phyloP scores from a whole-genome alignment of 768 basidiomycete genomes.

The Mycena crocata region DNA sequence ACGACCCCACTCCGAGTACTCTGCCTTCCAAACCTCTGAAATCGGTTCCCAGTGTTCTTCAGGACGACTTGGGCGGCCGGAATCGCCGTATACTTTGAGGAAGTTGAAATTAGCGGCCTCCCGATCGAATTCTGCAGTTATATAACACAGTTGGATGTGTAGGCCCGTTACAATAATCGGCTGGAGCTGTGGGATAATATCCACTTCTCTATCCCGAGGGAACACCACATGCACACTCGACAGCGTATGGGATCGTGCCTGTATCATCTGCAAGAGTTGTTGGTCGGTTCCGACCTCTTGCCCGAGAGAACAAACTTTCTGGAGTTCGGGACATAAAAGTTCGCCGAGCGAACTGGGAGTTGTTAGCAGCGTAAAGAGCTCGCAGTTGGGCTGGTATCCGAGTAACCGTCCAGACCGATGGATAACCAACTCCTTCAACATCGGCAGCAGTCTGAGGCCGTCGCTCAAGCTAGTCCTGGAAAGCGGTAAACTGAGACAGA shows the following conservation, averaged over 20 bases:
- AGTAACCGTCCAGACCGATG: background rate
- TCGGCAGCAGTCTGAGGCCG: background rate
- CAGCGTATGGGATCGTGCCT: background rate
- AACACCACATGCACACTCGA: background rate
- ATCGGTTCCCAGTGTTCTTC: no score
- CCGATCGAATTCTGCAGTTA: no score
- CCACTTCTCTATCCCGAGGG: background rate
- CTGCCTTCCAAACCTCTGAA: no score
- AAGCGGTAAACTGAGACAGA: background rate
- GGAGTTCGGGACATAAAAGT: background rate
- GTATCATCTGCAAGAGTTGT: background rate
- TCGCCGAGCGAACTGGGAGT: background rate
- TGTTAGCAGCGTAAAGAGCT: background rate
- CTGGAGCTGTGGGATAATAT: background rate
- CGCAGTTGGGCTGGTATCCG: background rate
- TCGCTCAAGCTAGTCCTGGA: background rate
- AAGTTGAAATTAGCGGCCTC: no score
- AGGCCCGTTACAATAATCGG: background rate
- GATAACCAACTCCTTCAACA: background rate
- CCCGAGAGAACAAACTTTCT: background rate
- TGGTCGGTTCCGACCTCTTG: background rate
- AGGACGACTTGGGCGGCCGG: no score
- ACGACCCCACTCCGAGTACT: no score
- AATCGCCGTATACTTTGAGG: no score
- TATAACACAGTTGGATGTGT: no score